Percentiles rank a stretch among this genome's conserved stretches.
These are phyloP conservation scores for Aphanoascus verrucosus DNA, from an alignment of 2,329 filamentous ascomycete species.

Conservation along the genomic window DNA sequence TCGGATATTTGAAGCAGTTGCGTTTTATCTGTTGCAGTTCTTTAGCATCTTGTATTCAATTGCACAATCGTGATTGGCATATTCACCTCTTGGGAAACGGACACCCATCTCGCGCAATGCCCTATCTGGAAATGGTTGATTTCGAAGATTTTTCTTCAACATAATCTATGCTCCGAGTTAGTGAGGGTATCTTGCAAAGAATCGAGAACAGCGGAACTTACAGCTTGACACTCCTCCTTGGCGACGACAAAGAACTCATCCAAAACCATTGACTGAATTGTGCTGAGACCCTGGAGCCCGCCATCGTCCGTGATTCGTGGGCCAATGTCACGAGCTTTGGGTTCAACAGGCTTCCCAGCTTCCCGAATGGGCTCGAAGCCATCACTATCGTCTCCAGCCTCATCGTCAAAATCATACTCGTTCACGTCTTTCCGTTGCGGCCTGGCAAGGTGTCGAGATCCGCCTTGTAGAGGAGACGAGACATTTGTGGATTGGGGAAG, in stretches of 20 bases:
- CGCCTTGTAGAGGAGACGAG: conserved; percentile 50
- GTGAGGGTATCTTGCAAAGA: background rate
- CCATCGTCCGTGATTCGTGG: conserved; percentile 39
- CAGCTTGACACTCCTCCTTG: conserved; percentile 34
- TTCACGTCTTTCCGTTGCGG: conserved; percentile 19
- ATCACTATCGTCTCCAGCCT: conserved; percentile 33
- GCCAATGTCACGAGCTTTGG: conserved; percentile 27
- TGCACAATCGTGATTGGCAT: conserved; percentile 10
- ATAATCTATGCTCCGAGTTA: conserved; percentile 27
- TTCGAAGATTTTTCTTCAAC: conserved; percentile 35
- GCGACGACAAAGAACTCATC: conserved; percentile 40
- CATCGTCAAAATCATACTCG: conserved; percentile 19
- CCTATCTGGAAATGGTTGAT: conserved; percentile 38
- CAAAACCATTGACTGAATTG: conserved; percentile 35
- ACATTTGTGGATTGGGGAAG: conserved; percentile 56
- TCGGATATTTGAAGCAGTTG: conserved; percentile 33
- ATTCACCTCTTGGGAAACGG: conserved; percentile 33
- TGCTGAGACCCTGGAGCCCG: conserved; percentile 34
- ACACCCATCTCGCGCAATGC: conserved; percentile 41
- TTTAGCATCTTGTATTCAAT: background rate
- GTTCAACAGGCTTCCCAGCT: conserved; percentile 24
- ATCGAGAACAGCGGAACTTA: conserved; percentile 19
- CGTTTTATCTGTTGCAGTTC: conserved; percentile 23
- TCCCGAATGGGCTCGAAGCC: conserved; percentile 35
- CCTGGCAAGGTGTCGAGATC: conserved; percentile 29